Base-by-base conservation (phyloP, 1,284 basidiomycete genomes). In the Pseudozyma hubeiensis region DNA sequence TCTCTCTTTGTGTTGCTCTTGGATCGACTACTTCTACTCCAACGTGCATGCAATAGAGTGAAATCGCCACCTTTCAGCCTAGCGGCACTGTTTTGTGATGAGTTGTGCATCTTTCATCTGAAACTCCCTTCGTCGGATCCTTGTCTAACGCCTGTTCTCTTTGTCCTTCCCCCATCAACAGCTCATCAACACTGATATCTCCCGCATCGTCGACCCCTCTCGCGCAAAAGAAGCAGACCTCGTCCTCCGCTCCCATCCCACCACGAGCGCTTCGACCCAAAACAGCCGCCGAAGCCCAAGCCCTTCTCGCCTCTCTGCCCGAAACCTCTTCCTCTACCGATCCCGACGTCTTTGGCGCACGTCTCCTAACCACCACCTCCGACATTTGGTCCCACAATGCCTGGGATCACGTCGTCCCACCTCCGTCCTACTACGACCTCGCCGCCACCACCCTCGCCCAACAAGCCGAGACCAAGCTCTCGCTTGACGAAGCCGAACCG, bases 321-420 rank as follows among this genome's bases (percentile, higher is more conserved):
- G 3, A 1, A 13, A n/a, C 64, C 30, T 30, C 53, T 13, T 19
- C 45, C 16, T 19, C 46, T 7, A 34, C 31, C 31, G 14, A 41
- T 48, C 35, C 53, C 5, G 64, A 65, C 24, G 47, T 74, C 14
- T 78, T 78, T 45, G 80, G 81, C 9, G 67, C 77, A 1, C 71
- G 81, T 11, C 68, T 77, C 8, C 68, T 81, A 8, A 69, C 72
- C 17, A 17, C 55, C 0, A 50, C 43, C 11, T 55, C 69, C 14
- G 78, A 71, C 43, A 74, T 78, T 39, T 80, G 77, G 76, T 43
- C 62, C 4, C 78, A 80, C 70, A 83, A 83, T 48, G 81, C 81
- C 5, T 83, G 80, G 81, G 81, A 82, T 41, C 81, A 82, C 47
- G 81, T 81, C 50, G 64, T 53, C 47, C 81, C 80, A 0, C 81